Evolutionary conservation across 2,329 filamentous ascomycete genomes (phyloP), one percentile per base, ranked within the genome.

Genomic region (Lasiodiplodia sp.): DNA sequence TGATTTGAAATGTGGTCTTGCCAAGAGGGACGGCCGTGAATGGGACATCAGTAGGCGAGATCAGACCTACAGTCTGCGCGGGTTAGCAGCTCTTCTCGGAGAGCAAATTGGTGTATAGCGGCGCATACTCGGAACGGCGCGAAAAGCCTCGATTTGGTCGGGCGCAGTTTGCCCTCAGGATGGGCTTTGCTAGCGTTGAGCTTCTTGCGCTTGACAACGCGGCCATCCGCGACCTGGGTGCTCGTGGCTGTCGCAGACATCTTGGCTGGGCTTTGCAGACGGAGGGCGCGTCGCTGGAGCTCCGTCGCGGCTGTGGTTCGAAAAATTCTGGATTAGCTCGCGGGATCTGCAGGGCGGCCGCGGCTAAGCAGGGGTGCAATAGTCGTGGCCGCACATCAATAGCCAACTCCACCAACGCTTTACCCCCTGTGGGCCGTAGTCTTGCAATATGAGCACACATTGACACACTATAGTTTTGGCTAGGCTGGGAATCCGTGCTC

Each of bases 1-100:
- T 98, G 80, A 99, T 93, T 79, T 99, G 96, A 78, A 97, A 99
- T 3, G 94, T 97, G 0, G 93, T 95, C 81, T 97, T 97, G 69
- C 96, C 96, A 18, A 97, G 85, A 0, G 95, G 92, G 38, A 96
- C 87, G 6, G 92, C 91, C 2, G 95, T 94, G 77, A 99, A 98
- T 0, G 96, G 95, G 0, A 97, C 93, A 60, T 86, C 82, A 2
- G 95, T 97, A 0, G 96, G 93, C 5, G 96, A 97, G 2, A 99
- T 93, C 38, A 99, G 86, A 18, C 96, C 96, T 72, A 99, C 88
- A 57, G 95, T 97, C 93, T 97, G 77, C 16, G 63, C 52, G 52
- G 37, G 23, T 68, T 40, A 70, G 64, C 53, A 58, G 11, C 37
- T 52, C 38, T 16, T 23, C 28, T 40, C 23, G 16, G 25, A 25